Evolutionary conservation across 2,329 filamentous ascomycete genomes (phyloP).

Genomic region (Teratosphaeria zuluensis): DNA sequence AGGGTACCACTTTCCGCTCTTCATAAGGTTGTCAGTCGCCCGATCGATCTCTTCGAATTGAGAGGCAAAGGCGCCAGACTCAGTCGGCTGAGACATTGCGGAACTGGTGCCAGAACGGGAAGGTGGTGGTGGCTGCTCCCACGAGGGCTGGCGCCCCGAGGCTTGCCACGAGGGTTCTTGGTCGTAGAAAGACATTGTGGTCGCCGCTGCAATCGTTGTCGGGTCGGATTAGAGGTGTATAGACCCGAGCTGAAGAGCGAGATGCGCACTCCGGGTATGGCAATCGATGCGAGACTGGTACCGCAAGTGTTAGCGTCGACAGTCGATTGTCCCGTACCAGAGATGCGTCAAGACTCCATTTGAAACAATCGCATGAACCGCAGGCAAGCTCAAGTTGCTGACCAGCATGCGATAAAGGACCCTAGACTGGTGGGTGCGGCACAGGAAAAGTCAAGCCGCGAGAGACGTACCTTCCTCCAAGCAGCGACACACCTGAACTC

Average conservation of each 20-base stretch:
- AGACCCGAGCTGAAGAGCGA: constrained; percentile 4
- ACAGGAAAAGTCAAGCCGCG: not conserved
- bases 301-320: not conserved
- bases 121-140: constrained; percentile 55
- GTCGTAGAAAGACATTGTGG: constrained; percentile 61
- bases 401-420: not conserved
- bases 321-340: not conserved
- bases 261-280: constrained; percentile 1
- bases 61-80: constrained; percentile 67
- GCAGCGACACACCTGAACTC: not conserved
- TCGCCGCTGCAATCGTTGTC: not conserved
- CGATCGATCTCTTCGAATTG: constrained; percentile 96
- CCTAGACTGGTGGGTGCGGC: not conserved
- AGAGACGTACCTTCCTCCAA: constrained; percentile 4
- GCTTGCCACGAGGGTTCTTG: constrained; percentile 53
- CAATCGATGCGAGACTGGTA: not conserved
- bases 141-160: constrained; percentile 54
- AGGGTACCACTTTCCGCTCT: constrained; percentile 85
- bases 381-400: not conserved
- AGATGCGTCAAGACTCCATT: not conserved
- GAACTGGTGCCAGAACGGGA: constrained; percentile 69
- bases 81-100: constrained; percentile 49
- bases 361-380: not conserved
- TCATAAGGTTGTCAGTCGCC: constrained; percentile 88
- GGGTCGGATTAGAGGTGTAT: constrained; percentile 15